A percentile compares a stretch with the other conserved stretches of the same genome.
Conservation (phyloP, 169 alveolate species). For the Plasmodium cynomolgi region DNA sequence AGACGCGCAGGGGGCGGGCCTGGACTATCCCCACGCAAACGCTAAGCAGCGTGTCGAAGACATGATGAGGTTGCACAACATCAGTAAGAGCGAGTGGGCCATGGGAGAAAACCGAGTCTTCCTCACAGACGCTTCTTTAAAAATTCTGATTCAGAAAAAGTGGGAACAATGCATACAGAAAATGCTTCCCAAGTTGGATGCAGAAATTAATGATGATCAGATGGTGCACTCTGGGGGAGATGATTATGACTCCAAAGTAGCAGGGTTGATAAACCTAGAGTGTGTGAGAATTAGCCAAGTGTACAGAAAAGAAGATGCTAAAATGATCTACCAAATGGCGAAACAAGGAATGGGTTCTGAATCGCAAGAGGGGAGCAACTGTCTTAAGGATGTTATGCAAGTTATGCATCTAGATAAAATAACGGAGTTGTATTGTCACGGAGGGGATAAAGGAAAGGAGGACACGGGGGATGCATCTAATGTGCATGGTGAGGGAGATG, state of each 20-base stretch:
- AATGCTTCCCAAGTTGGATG: not conserved
- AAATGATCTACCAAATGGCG: not conserved
- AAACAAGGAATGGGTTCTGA: not conserved
- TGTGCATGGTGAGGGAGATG: not conserved
- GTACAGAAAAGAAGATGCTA: not conserved
- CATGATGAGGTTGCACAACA: not conserved
- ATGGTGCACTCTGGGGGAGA: not conserved
- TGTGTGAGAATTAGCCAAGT: not conserved
- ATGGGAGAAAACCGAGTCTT: slow-evolving; percentile 14
- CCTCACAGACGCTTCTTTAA: not conserved
- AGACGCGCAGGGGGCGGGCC: not conserved
- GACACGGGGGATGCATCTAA: not conserved
- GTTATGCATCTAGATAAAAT: not conserved
- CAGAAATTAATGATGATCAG: not conserved
- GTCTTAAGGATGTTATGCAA: not conserved
- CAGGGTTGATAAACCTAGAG: not conserved
- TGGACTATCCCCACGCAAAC: not conserved
- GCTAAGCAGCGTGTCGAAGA: not conserved
- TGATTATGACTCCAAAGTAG: not conserved
- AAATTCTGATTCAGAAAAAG: not conserved
- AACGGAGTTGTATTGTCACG: not conserved
- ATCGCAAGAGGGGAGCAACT: not conserved
- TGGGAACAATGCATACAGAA: not conserved
- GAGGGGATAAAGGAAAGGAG: not conserved
- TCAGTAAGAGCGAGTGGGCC: slow-evolving; percentile 20